These are phyloP conservation scores for Penicillium waksmanii DNA, from an alignment of 495 filamentous ascomycete genomes.

Conservation along the genomic window DNA sequence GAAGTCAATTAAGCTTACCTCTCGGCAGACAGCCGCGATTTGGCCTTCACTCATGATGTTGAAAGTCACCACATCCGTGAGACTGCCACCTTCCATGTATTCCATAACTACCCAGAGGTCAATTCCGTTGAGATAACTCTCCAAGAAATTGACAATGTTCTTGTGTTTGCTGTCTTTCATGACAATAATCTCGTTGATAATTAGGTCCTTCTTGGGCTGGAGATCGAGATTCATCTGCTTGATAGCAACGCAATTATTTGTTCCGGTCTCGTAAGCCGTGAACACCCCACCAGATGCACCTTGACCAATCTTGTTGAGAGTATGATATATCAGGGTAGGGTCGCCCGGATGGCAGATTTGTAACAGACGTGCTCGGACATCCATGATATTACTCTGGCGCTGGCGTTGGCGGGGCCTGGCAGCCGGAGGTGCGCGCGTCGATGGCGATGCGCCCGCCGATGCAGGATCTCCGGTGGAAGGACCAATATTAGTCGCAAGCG, in stretches of 20 bases:
- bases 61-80: conserved; percentile 98
- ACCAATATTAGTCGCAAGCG: conserved; percentile 25
- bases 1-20: conserved; percentile 54
- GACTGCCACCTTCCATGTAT: conserved; percentile 97
- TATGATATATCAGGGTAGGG: conserved; percentile 82
- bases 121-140: conserved; percentile 85
- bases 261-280: conserved; percentile 83
- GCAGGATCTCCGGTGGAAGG: conserved; percentile 31
- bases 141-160: conserved; percentile 99
- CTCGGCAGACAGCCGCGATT: conserved; percentile 92
- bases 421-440: conserved; percentile 58
- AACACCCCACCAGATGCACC: conserved; percentile 96
- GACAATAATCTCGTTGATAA: conserved; percentile 98
- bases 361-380: conserved; percentile 81
- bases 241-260: conserved; percentile 90
- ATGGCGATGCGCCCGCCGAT: conserved; percentile 56
- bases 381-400: conserved; percentile 73
- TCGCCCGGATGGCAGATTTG: conserved; percentile 89
- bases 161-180: conserved; percentile 99
- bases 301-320: conserved; percentile 94
- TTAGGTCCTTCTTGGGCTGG: conserved; percentile 97
- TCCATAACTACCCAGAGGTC: conserved; percentile 99
- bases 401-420: conserved; percentile 76
- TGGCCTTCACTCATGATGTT: conserved; percentile 98
- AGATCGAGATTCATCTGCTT: conserved; percentile 99